Conservation (phyloP, 176 grass and related monocot genomes). For the Panicum miliaceum region DNA sequence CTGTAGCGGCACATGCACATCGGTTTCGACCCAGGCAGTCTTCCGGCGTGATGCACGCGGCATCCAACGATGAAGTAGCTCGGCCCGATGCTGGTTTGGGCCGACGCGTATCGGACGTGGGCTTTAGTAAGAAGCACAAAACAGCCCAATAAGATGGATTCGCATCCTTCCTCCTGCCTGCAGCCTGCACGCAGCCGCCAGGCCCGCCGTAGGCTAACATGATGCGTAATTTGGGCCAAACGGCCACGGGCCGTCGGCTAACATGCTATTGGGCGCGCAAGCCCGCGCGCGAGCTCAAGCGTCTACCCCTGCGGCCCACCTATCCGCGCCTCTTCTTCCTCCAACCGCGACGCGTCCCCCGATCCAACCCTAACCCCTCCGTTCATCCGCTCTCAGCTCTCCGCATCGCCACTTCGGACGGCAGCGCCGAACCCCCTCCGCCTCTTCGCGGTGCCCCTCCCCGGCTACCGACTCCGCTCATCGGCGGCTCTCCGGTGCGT, state of each 20-base stretch:
- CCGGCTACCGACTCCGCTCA: background rate
- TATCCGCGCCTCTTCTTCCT: background rate
- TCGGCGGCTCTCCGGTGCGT: conserved; percentile 16
- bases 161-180: too few species aligned
- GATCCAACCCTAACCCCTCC: conserved; percentile 60
- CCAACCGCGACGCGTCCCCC: background rate
- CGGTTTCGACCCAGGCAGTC: too few species aligned
- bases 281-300: background rate
- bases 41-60: too few species aligned
- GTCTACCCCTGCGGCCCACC: conserved; percentile 8
- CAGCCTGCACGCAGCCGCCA: too few species aligned
- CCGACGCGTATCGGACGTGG: too few species aligned
- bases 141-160: too few species aligned
- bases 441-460: conserved; percentile 15
- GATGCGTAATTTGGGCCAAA: background rate
- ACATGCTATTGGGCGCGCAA: background rate
- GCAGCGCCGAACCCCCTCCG: conserved; percentile 8
- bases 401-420: conserved; percentile 8
- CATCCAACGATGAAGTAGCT: too few species aligned
- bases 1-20: too few species aligned
- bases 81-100: too few species aligned
- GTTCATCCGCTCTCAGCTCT: background rate
- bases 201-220: too few species aligned
- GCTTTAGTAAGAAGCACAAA: too few species aligned
- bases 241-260: background rate